phyloP scores from a whole-genome alignment of 345 rosid genomes.

The Garcia nutans region DNA sequence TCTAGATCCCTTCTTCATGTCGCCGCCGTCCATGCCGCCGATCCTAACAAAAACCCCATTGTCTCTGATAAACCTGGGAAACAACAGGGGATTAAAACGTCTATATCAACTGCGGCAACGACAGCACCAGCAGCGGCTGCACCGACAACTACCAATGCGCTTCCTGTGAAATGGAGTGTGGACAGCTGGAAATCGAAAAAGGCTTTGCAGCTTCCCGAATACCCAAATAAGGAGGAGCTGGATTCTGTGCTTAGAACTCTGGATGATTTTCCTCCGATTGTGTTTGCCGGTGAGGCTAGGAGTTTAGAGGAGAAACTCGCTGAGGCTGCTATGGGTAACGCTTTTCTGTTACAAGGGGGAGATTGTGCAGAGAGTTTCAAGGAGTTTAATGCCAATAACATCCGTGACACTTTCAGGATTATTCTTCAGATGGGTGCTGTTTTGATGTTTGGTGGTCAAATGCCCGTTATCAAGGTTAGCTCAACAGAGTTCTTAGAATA shows the following conservation, averaged over 20 bases:
- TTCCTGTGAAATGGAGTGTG: conserved; percentile 21
- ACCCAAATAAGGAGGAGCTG: conserved; percentile 22
- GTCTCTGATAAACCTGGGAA: background rate
- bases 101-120: background rate
- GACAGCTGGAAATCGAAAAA: conserved; percentile 31
- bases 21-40: conserved; percentile 24
- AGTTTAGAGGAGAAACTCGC: conserved; percentile 29
- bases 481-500: no score
- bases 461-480: conserved; percentile 32
- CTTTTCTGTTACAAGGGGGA: conserved; percentile 29
- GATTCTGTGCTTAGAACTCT: conserved; percentile 27
- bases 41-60: conserved; percentile 20
- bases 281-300: conserved; percentile 34
- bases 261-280: conserved; percentile 31
- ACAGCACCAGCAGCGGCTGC: background rate
- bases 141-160: background rate
- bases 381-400: conserved; percentile 31
- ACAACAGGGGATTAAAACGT: background rate
- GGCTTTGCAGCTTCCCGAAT: conserved; percentile 31
- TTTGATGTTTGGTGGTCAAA: conserved; percentile 34
- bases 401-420: conserved; percentile 31
- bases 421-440: conserved; percentile 33
- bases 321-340: conserved; percentile 31
- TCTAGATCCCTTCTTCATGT: conserved; percentile 16
- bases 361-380: conserved; percentile 36